phyloP scores from a whole-genome alignment of 805 yeast species.

The Wickerhamiella galacta region DNA sequence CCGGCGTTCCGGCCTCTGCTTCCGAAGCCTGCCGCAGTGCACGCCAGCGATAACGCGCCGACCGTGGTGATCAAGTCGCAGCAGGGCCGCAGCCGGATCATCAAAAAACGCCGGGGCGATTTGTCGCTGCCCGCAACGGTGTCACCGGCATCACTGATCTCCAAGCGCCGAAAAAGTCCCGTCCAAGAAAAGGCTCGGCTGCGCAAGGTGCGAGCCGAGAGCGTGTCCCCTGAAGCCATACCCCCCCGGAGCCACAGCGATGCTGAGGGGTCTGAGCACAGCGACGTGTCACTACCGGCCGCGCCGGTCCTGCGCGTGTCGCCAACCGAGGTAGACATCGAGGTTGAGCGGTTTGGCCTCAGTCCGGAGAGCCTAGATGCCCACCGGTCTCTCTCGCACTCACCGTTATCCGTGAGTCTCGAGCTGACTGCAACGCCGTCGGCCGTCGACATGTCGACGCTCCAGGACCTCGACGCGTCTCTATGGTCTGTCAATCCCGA shows the following conservation, averaged over 20 bases:
- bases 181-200: not conserved
- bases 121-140: slow-evolving; percentile 6
- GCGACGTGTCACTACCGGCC: not conserved
- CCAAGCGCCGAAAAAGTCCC: slow-evolving; percentile 5
- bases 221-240: too few species aligned
- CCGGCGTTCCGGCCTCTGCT: slow-evolving; percentile 23
- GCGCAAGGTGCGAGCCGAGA: too few species aligned
- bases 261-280: not conserved
- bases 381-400: too few species aligned
- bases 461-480: not conserved
- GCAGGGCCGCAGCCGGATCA: not conserved
- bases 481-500: not conserved
- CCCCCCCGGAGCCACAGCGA: not conserved
- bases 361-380: too few species aligned
- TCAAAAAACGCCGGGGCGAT: slow-evolving; percentile 5
- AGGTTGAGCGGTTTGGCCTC: not conserved
- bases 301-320: not conserved
- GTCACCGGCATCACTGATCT: slow-evolving; percentile 7
- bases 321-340: slow-evolving; percentile 1
- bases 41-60: slow-evolving; percentile 2
- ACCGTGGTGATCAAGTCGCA: slow-evolving; percentile 6
- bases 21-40: slow-evolving; percentile 17
- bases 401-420: not conserved
- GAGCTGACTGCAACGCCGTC: slow-evolving; percentile 1
- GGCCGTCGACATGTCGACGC: slow-evolving; percentile 1